Evolutionary conservation across 140 eudicot genomes (phyloP), one percentile per base, ranked within the genome.

Genomic region (Bidens hawaiensis): DNA sequence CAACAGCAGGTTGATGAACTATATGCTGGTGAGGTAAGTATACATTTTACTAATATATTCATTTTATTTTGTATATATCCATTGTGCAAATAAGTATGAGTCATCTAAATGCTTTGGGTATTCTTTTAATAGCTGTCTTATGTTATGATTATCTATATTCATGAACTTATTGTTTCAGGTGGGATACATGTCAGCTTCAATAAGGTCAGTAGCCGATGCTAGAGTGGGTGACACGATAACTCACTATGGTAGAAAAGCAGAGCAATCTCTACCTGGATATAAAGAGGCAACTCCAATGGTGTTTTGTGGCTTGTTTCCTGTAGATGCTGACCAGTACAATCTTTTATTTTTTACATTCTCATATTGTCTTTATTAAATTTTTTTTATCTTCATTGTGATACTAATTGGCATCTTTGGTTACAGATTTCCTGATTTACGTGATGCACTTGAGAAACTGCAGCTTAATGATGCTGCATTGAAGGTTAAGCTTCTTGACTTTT

Each of bases 151-250:
- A 67, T 4, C 8, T 53, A 67, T 54, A 24, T 10, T 60, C 34
- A 24, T 36, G 22, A 46, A 5, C 21, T 61, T 62, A n/a, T 42
- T 63, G 43, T 67, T 80, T 61, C 69, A 91, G 98, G 98, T 93
- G 18, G 99, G 99, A 15, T 93, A 93, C 73, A 82, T 93, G 48
- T 88, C 99, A 68, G 99, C 99, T 73, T 87, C 96, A 25, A 78
- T 93, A 64, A 80, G 85, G 75, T 93, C 99, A 43, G 99, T 93
- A 42, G 99, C 96, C 71, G 99, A 93, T 93, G 99, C 99, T 61
- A 88, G 95, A 80, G 99, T 93, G 74, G 99, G 99, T 61, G 99
- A 93, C 76, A 93, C 99, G 40, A 82, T 93, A 55, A 93, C 99
- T 13, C 86, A 81, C 71, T 81, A 78, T 72, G 58, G 70, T 76